phyloP scores from a whole-genome alignment of 306 rosid species.

The Trichosanthes cucumerina region DNA sequence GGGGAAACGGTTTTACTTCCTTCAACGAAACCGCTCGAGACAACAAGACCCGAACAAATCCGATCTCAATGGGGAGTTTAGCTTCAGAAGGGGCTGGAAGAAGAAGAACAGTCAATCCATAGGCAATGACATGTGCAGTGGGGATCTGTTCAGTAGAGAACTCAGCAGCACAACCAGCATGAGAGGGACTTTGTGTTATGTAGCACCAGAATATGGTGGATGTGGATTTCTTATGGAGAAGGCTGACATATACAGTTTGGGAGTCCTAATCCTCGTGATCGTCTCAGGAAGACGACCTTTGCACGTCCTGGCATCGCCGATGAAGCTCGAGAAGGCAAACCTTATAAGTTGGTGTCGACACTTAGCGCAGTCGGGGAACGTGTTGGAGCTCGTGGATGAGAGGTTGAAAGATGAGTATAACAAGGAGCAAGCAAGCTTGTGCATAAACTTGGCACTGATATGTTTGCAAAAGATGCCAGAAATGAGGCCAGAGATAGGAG shows the following conservation, averaged over 20 bases:
- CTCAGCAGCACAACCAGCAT: constrained; percentile 97
- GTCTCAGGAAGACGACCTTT: constrained; percentile 88
- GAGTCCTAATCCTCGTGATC: constrained; percentile 80
- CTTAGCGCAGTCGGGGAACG: constrained; percentile 67
- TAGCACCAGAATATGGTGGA: constrained; percentile 88
- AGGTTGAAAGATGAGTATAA: constrained; percentile 56
- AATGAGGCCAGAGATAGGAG: constrained; percentile 78
- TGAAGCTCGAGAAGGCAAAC: constrained; percentile 94
- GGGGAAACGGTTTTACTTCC: constrained; percentile 47
- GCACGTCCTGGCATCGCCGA: constrained; percentile 85
- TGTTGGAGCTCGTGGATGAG: constrained; percentile 79
- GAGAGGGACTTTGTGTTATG: constrained; percentile 88
- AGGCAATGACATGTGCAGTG: constrained; percentile 80
- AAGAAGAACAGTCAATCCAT: constrained; percentile 45
- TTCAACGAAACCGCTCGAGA: constrained; percentile 29
- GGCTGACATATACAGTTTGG: constrained; percentile 86
- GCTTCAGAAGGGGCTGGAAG: constrained; percentile 86
- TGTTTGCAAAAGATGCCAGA: constrained; percentile 85
- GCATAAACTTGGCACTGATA: constrained; percentile 69
- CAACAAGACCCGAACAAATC: constrained; percentile 33
- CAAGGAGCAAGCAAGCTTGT: constrained; percentile 71
- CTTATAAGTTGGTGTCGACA: constrained; percentile 87
- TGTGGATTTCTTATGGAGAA: constrained; percentile 80
- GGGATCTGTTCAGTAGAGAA: constrained; percentile 86
- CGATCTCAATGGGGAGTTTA: constrained; percentile 68